phyloP scores from a whole-genome alignment of 2,329 filamentous ascomycete species.

The Fusarium sp. region DNA sequence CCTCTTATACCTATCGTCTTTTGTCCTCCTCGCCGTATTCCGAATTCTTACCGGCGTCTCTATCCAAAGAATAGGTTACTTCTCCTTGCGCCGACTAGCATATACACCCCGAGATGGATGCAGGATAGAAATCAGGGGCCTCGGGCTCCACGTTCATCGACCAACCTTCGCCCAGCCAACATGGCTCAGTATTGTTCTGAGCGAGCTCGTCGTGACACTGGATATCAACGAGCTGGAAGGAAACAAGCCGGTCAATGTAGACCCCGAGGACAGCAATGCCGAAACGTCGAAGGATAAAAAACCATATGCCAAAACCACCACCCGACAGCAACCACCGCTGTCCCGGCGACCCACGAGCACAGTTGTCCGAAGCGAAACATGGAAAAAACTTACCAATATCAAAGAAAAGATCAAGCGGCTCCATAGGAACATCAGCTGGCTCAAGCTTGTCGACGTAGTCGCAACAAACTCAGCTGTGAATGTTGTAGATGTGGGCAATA shows the following conservation, averaged over 20 bases:
- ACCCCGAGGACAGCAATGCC: conserved; percentile 44
- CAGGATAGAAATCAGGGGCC: conserved; percentile 86
- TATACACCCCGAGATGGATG: conserved; percentile 91
- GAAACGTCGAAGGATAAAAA: conserved; percentile 42
- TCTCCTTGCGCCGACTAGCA: conserved; percentile 89
- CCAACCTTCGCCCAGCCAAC: conserved; percentile 98
- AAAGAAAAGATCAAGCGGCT: conserved; percentile 90
- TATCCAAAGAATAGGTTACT: conserved; percentile 93
- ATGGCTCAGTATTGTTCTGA: conserved; percentile 91
- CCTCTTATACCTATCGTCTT: conserved; percentile 88
- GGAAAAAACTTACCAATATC: conserved; percentile 79
- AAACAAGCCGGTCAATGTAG: conserved; percentile 51
- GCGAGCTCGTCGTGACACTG: conserved; percentile 85
- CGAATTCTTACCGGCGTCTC: conserved; percentile 94
- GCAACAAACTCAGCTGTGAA: conserved; percentile 83
- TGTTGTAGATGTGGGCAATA: conserved; percentile 81
- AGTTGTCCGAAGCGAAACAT: conserved; percentile 73
- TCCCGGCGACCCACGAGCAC: conserved; percentile 22
- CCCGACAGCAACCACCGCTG: conserved; percentile 34
- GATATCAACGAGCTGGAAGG: conserved; percentile 76
- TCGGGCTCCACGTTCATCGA: conserved; percentile 88
- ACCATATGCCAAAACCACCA: conserved; percentile 40
- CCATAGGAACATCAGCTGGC: conserved; percentile 87
- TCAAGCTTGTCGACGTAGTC: conserved; percentile 88
- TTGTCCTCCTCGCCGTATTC: conserved; percentile 91